Base-by-base conservation (phyloP, 192 early-diverging fungal genomes). In the Gonapodya prolifera region DNA sequence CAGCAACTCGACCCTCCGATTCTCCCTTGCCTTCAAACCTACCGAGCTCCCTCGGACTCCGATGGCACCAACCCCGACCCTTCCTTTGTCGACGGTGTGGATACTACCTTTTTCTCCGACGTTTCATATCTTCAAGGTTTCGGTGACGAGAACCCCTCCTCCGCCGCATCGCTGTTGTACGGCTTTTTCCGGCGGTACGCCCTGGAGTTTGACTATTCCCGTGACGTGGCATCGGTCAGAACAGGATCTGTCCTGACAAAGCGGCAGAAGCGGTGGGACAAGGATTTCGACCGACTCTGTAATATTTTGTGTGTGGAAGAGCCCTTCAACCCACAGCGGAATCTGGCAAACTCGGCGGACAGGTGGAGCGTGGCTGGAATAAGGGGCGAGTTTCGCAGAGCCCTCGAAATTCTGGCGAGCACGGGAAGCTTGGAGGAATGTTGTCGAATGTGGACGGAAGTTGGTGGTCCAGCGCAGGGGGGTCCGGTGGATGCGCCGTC, bases 291-390 rank as follows among this genome's bases (percentile, higher is more conserved):
- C 32, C 85, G 85, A 31, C 82, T 87, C 18, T 90, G 88, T 77
- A 85, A 87, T 34, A 81, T 92, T 70, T 84, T 98, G 29, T 95
- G 96, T 80, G 90, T 97, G 17, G 96, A 98, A 78, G 96, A 97
- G 82, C 96, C 96, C 2, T 94, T 98, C 79, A 90, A 94, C 78
- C 90, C 91, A 0, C 86, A 87, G 77, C 86, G 95, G 34, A 98
- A 98, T 71, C 86, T 98, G 1, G 96, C 92, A 0, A 96, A 98
- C 77, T 93, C 92, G 30, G 94, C 94, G 0, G 95, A 97, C 82
- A 87, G 84, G 31, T 83, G 85, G 0, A 90, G 91, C 2, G 91
- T 96, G 1, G 86, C 88, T 34, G 95, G 95, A 16, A 80, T 98
- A 70, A 83, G 91, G 33, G 78, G 83, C n/a, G 96, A 98, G 83